phyloP scores from a whole-genome alignment of 495 filamentous ascomycete species.

The Penicillium longicatenatum region DNA sequence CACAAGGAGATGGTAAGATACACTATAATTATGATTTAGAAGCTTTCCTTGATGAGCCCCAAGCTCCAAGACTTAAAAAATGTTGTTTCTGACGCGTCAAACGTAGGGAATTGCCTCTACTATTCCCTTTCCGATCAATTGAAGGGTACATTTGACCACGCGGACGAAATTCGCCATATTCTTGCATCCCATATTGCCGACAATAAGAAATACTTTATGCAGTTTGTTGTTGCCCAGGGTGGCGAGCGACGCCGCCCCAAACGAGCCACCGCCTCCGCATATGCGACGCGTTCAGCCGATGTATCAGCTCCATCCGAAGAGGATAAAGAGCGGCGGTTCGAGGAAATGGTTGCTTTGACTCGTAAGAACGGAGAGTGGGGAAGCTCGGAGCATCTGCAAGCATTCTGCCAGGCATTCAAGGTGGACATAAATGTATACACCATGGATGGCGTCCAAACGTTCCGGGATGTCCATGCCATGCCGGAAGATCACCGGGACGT shows the following conservation, averaged over 20 bases:
- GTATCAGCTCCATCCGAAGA: slow-evolving; percentile 48
- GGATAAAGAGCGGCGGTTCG: slow-evolving; percentile 64
- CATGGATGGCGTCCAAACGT: slow-evolving; percentile 44
- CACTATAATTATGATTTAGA: neutral
- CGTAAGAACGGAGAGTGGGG: slow-evolving; percentile 65
- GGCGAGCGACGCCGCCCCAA: slow-evolving; percentile 65
- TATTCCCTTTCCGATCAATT: slow-evolving; percentile 77
- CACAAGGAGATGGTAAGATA: slow-evolving; percentile 48
- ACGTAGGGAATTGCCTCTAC: slow-evolving; percentile 73
- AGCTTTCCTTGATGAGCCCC: neutral
- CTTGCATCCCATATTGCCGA: slow-evolving; percentile 65
- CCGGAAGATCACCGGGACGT: slow-evolving; percentile 43
- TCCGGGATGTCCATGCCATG: slow-evolving; percentile 50
- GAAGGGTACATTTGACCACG: slow-evolving; percentile 62
- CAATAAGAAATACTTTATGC: slow-evolving; percentile 64
- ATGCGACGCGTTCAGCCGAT: slow-evolving; percentile 39
- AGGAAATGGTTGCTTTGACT: slow-evolving; percentile 62
- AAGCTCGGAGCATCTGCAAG: slow-evolving; percentile 71
- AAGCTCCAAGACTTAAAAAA: neutral
- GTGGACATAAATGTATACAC: slow-evolving; percentile 68
- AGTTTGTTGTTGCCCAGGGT: slow-evolving; percentile 63
- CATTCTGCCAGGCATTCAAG: slow-evolving; percentile 64
- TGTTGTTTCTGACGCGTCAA: slow-evolving; percentile 24
- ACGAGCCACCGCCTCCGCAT: slow-evolving; percentile 52
- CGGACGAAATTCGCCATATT: slow-evolving; percentile 57